These are phyloP conservation scores for Coemansia sp. DNA, from an alignment of 192 early-diverging fungal genomes.

Conservation along the genomic window DNA sequence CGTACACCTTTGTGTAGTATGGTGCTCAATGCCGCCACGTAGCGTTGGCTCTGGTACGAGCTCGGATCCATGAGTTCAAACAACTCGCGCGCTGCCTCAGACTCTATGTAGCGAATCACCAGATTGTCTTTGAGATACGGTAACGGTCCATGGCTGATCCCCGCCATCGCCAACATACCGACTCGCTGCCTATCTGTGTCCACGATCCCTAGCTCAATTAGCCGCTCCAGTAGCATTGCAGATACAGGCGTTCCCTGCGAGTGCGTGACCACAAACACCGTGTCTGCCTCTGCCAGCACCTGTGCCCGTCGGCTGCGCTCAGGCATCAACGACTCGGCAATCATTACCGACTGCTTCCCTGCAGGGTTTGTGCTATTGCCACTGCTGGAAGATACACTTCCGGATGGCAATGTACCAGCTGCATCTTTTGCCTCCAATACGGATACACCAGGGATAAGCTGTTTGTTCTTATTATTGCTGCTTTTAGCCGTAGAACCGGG, in stretches of 20 bases:
- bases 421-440: constrained; percentile 7
- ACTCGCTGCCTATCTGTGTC: constrained; percentile 68
- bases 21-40: constrained; percentile 63
- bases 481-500: neutral
- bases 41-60: constrained; percentile 64
- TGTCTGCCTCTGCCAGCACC: constrained; percentile 53
- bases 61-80: constrained; percentile 91
- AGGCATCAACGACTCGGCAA: constrained; percentile 36
- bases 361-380: constrained; percentile 2
- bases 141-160: constrained; percentile 87
- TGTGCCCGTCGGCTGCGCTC: constrained; percentile 18
- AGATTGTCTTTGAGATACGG: constrained; percentile 76
- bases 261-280: constrained; percentile 87
- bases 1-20: constrained; percentile 68
- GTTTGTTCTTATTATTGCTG: no score
- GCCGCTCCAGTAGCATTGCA: constrained; percentile 65
- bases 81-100: constrained; percentile 84
- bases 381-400: no score
- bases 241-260: constrained; percentile 93
- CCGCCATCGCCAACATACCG: constrained; percentile 87
- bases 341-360: constrained; percentile 18
- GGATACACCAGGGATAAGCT: no score
- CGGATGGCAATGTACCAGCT: neutral
- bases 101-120: constrained; percentile 85
- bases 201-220: constrained; percentile 66